phyloP scores from a whole-genome alignment of 768 basidiomycete genomes.

The Panus rudis region DNA sequence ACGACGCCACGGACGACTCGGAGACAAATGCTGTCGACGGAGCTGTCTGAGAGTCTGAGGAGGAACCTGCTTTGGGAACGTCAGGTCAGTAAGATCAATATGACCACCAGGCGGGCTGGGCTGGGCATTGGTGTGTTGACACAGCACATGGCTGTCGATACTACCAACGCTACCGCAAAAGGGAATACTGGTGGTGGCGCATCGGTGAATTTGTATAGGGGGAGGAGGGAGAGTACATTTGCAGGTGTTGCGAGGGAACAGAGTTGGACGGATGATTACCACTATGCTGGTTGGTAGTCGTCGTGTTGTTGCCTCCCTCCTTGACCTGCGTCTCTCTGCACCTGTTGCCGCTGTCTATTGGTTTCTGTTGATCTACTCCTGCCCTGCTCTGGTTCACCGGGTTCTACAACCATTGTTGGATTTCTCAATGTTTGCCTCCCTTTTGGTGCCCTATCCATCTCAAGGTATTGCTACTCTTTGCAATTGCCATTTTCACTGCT shows the following conservation, averaged over 20 bases:
- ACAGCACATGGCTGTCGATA: conserved; percentile 26
- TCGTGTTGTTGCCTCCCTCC: too few species aligned
- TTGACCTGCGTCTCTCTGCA: too few species aligned
- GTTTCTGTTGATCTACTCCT: too few species aligned
- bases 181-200: too few species aligned
- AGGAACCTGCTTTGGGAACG: conserved; percentile 78
- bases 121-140: conserved; percentile 24
- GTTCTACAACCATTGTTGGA: too few species aligned
- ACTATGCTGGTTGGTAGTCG: conserved; percentile 58
- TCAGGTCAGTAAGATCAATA: conserved; percentile 51
- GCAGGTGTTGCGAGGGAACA: conserved; percentile 51
- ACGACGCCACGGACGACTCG: conserved; percentile 84
- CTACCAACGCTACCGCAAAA: conserved; percentile 11
- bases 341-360: too few species aligned
- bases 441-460: too few species aligned
- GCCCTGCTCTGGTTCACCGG: too few species aligned
- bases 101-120: conserved; percentile 24
- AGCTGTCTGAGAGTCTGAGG: conserved; percentile 79
- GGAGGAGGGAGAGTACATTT: conserved; percentile 31
- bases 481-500: too few species aligned
- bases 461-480: too few species aligned
- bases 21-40: conserved; percentile 74
- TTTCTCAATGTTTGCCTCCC: too few species aligned
- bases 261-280: conserved; percentile 66
- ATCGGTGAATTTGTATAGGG: too few species aligned